Base-by-base conservation (phyloP, 2,329 filamentous ascomycete species). In the Colletotrichum endophyticum region DNA sequence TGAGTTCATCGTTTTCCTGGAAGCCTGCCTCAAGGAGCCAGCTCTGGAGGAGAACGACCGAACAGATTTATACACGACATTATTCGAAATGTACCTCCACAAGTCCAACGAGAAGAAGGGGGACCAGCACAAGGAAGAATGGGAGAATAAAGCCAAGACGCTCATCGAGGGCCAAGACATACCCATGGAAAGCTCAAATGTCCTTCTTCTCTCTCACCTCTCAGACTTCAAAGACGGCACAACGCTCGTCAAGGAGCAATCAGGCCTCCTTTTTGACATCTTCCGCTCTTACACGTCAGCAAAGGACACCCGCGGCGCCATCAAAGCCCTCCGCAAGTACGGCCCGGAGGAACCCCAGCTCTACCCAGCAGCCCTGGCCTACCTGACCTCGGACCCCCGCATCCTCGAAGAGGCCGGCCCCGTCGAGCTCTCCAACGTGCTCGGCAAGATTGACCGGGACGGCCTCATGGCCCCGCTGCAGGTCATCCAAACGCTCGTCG, bases 61-160 rank as follows among this genome's bases (percentile, higher is more conserved):
- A 78, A 91, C 94, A 2, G 98, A 99, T 83, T 89, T 99, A 19
- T 97, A 97, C 82, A 99, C 96, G 0, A 98, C 98, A 0, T 85
- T 99, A 16, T 99, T 99, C 82, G 98, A 99, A 84, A 99, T 99
- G 94, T 99, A 99, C 82, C 88, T 99, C 11, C 95, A 98, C 84
- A 97, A 96, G 80, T 95, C 96, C 27, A 94, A 93, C 75, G 92
- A 93, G 74, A 94, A 94, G 81, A 95, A 93, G 81, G 93, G 93
- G 12, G 88, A 89, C 63, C 84, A 84, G 82, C 85, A 96, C 78
- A 93, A 94, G 78, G 91, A 94, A 80, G 91, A 94, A 78, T 99
- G 97, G 96, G 95, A 98, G 82, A 90, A 89, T 59, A 98, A 98
- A 83, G 97, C 97, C 0, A 98, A 97, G 86, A 93, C 92, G 77